Evolutionary conservation across 208 protist genomes (phyloP).

Genomic region (Polymyxa betae): DNA sequence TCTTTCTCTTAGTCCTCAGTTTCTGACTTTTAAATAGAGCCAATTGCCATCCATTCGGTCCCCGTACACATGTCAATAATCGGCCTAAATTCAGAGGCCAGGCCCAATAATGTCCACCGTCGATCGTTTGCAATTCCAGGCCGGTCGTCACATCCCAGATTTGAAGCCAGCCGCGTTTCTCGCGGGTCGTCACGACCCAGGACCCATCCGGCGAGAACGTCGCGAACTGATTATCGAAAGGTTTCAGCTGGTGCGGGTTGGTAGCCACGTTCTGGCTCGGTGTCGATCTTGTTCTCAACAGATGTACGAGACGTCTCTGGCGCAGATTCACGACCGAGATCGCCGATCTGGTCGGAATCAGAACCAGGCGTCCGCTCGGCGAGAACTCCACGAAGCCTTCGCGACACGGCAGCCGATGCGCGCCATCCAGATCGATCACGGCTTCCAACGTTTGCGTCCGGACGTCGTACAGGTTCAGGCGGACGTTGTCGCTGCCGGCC

Average conservation of each 20-base stretch:
- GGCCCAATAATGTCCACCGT: constrained; percentile 42
- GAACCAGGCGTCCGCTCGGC: background rate
- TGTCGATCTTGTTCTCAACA: constrained; percentile 5
- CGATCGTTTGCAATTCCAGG: background rate
- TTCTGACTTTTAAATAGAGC: background rate
- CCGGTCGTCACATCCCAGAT: constrained; percentile 32
- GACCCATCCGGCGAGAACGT: constrained; percentile 48
- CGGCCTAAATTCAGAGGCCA: background rate
- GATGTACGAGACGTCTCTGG: constrained; percentile 4
- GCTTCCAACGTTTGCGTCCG: background rate
- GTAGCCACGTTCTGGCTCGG: background rate
- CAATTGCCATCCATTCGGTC: constrained; percentile 34
- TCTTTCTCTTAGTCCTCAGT: background rate
- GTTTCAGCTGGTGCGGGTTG: constrained; percentile 18
- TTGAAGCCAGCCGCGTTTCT: constrained; percentile 51
- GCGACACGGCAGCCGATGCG: background rate
- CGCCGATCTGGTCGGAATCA: background rate
- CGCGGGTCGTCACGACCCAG: constrained; percentile 21
- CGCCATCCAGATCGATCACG: background rate
- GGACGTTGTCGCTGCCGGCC: background rate
- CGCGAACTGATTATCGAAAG: constrained; percentile 50
- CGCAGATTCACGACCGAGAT: background rate
- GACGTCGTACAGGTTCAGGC: background rate
- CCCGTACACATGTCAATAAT: constrained; percentile 4
- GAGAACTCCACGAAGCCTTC: constrained; percentile 46